Conservation (phyloP, 768 basidiomycete species). For the Mrakia blollopis region DNA sequence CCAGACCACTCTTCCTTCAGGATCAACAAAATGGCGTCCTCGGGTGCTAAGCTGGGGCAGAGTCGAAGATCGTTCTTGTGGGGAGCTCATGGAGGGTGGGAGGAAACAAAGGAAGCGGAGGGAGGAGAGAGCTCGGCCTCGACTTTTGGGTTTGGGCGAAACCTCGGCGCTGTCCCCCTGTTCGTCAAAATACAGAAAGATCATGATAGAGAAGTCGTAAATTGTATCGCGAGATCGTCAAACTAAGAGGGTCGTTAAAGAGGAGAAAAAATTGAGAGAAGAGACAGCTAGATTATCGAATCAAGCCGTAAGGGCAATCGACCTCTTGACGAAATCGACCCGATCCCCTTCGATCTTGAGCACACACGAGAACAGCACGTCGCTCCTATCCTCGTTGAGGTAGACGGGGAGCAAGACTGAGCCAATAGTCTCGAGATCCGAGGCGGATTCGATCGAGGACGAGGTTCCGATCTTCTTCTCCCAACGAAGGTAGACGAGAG, state of each 20-base stretch:
- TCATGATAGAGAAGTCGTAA: no score
- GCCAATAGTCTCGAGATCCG: slow-evolving; percentile 32
- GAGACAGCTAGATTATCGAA: not conserved
- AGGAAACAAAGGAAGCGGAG: no score
- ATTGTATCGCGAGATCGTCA: no score
- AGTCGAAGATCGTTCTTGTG: not conserved
- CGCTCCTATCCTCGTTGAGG: slow-evolving; percentile 73
- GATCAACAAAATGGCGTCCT: slow-evolving; percentile 79
- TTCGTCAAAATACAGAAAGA: no score
- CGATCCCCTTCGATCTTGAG: slow-evolving; percentile 61
- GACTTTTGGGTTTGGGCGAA: no score
- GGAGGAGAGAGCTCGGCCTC: no score
- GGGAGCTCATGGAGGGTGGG: no score
- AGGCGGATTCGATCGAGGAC: not conserved
- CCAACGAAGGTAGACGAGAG: slow-evolving; percentile 64
- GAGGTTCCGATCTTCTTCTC: slow-evolving; percentile 35
- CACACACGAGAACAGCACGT: slow-evolving; percentile 84
- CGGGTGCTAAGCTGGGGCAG: slow-evolving; percentile 43
- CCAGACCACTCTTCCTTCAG: slow-evolving; percentile 69
- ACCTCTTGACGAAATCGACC: slow-evolving; percentile 22
- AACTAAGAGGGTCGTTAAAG: no score
- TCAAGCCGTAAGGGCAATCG: slow-evolving; percentile 20
- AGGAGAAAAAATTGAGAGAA: not conserved
- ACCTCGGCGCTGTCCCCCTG: no score
- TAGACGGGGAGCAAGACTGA: slow-evolving; percentile 84